phyloP scores from a whole-genome alignment of 208 protist species.

The Leishmania gerbilli region DNA sequence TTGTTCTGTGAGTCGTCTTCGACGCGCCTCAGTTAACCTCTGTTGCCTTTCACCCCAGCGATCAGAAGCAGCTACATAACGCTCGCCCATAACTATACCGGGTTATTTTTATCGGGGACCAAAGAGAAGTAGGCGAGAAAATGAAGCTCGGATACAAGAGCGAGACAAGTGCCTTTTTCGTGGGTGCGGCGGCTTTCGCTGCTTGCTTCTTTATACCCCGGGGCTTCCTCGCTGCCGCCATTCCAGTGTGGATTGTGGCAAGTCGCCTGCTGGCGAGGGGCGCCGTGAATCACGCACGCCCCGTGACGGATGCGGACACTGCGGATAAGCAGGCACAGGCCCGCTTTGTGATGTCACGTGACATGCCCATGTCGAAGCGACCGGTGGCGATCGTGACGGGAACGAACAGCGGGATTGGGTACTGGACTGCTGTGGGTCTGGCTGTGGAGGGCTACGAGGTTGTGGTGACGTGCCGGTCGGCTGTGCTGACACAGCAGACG shows the following conservation, averaged over 20 bases:
- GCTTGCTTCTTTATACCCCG: conserved; percentile 11
- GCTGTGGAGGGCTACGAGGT: conserved; percentile 79
- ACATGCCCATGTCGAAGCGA: conserved; percentile 55
- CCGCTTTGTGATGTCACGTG: conserved; percentile 45
- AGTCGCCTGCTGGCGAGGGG: conserved; percentile 60
- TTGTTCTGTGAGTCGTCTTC: neutral
- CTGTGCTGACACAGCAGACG: conserved; percentile 52
- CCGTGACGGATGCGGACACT: conserved; percentile 27
- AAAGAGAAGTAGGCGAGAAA: neutral
- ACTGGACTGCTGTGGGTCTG: conserved; percentile 76
- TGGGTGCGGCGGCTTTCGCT: neutral
- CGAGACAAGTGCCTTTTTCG: conserved; percentile 40
- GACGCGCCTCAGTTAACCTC: neutral
- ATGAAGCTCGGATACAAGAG: conserved; percentile 76
- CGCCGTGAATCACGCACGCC: conserved; percentile 44
- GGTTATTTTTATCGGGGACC: neutral
- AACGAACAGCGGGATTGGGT: conserved; percentile 92
- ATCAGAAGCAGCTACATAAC: neutral
- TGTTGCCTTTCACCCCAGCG: neutral
- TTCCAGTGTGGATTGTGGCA: conserved; percentile 42
- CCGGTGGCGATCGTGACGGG: conserved; percentile 90
- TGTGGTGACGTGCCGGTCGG: conserved; percentile 77
- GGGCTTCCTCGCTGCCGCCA: neutral
- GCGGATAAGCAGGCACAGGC: conserved; percentile 18
- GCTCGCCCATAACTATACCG: neutral